phyloP scores from a whole-genome alignment of 257 asterid genomes.

The Capsicum rhomboideum region DNA sequence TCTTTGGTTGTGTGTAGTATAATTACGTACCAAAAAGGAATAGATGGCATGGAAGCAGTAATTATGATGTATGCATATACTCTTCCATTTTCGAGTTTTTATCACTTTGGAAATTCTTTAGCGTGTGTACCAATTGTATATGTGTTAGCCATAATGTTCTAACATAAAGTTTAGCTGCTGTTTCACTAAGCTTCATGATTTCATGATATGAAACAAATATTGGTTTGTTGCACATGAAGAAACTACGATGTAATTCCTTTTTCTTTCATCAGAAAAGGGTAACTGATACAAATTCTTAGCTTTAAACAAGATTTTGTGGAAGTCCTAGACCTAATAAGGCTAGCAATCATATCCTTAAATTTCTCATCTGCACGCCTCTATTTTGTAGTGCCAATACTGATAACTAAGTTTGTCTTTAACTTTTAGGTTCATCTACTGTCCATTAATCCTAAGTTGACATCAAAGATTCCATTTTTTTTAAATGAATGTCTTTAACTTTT shows the following conservation, averaged over 20 bases:
- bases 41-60: background rate
- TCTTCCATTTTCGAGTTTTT: background rate
- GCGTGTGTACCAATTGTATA: background rate
- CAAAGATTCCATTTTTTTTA: background rate
- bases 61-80: background rate
- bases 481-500: background rate
- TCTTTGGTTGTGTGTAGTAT: background rate
- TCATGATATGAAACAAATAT: background rate
- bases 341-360: background rate
- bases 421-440: background rate
- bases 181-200: background rate
- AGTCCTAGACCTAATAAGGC: background rate
- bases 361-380: background rate
- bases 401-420: background rate
- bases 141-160: background rate
- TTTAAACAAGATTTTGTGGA: background rate
- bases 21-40: background rate
- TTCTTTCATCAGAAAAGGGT: background rate
- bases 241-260: background rate
- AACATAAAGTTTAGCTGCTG: background rate
- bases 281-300: background rate
- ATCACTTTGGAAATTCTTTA: background rate
- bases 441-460: background rate
- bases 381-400: background rate
- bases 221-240: background rate